These are phyloP conservation scores for Penicillium sp. DNA, from an alignment of 2,329 filamentous ascomycete species.

Conservation along the genomic window DNA sequence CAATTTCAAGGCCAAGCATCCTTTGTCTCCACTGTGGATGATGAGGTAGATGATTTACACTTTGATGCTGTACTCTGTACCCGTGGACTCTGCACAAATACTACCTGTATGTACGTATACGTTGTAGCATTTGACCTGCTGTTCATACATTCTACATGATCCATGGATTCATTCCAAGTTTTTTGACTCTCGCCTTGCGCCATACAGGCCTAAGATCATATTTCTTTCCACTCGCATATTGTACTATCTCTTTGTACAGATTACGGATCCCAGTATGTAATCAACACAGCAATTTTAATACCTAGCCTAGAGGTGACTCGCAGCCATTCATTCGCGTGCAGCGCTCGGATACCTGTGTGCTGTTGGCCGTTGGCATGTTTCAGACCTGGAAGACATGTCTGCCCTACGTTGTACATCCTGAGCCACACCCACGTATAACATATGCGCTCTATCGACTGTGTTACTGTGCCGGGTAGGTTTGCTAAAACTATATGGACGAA, in stretches of 20 bases:
- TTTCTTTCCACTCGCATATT: too few species aligned
- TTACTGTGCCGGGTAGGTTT: background rate
- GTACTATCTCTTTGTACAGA: too few species aligned
- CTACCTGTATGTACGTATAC: too few species aligned
- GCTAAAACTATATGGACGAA: background rate
- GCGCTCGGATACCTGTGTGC: conserved; percentile 2
- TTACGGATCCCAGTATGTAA: background rate
- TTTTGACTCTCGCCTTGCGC: too few species aligned
- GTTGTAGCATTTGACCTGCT: too few species aligned
- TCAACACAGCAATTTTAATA: background rate
- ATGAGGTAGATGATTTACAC: background rate
- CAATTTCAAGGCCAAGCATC: background rate
- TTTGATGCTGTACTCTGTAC: background rate
- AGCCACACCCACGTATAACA: background rate
- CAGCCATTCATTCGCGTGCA: conserved; percentile 4
- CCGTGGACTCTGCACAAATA: too few species aligned
- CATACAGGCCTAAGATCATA: too few species aligned
- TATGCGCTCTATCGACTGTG: background rate
- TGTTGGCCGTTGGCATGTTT: conserved; percentile 7
- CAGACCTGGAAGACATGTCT: background rate
- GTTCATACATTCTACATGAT: too few species aligned
- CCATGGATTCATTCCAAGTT: too few species aligned
- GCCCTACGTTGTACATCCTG: background rate
- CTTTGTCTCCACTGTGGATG: background rate
- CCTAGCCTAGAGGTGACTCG: background rate